Evolutionary conservation across 2,329 filamentous ascomycete genomes (phyloP), one percentile per base, ranked within the genome.

Genomic region (Fusarium sp.): DNA sequence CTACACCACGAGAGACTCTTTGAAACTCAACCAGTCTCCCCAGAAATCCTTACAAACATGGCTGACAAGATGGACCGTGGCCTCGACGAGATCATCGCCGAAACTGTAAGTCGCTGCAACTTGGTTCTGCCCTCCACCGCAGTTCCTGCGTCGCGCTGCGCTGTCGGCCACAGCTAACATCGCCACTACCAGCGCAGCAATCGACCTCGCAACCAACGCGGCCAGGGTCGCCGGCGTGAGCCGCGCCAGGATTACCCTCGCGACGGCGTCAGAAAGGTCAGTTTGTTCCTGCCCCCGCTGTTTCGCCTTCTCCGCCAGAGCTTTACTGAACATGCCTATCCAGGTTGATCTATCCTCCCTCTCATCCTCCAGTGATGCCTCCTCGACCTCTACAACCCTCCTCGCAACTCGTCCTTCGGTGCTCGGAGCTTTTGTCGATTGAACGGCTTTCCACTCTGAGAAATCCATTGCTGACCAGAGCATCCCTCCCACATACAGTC

Each of bases 261-360:
- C 85, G 94, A 97, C 85, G 94, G 94, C 85, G 90, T 96, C 82
- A 95, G 92, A 95, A 97, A 97, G 95, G 95, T 96, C 83, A 54
- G 80, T 68, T 43, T 59, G 57, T 58, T 60, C n/a, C 20, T 50
- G 30, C 40, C 38, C 32, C 40, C 30, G 17, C 54, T 8, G 52
- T 20, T n/a, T 40, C 50, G 32, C 33, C 52, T 30, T 63, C 35
- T 63, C 47, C 38, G 15, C 27, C 40, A 58, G 58, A 71, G 62
- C 69, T 69, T 64, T 71, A 54, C 73, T 79, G 62, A 80, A 72
- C 37, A 60, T 50, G 17, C 43, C 50, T 5, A 66, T 67, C 25
- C 68, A 83, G 82, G 82, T 84, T 82, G 80, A 81, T 73, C 73
- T 61, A 75, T 74, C 74, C 79, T 82, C 81, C 79, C 78, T 77